Evolutionary conservation across 257 asterid species (phyloP).

Genomic region (Hygrophila difformis): DNA sequence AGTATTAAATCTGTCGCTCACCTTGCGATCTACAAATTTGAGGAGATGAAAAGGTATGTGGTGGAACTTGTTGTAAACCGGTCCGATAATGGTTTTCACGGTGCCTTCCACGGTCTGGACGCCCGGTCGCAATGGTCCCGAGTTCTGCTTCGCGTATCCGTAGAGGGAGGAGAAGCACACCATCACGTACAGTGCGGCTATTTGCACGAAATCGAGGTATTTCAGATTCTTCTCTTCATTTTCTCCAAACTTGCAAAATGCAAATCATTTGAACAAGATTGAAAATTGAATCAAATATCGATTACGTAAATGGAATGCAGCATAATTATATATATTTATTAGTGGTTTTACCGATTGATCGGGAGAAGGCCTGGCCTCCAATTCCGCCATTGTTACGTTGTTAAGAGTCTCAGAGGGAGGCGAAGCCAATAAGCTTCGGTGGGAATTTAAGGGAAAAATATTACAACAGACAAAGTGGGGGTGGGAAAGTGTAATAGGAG

Average conservation of each 20-base stretch:
- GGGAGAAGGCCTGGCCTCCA: no score
- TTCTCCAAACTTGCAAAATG: slow-evolving; percentile 18
- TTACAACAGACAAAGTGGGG: no score
- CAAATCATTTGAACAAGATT: background rate
- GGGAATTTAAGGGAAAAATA: no score
- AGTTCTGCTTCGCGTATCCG: slow-evolving; percentile 59
- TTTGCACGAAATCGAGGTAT: slow-evolving; percentile 64
- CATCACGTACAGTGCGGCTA: slow-evolving; percentile 34
- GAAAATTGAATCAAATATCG: no score
- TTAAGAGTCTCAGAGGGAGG: no score
- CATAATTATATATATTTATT: no score
- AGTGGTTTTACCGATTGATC: no score
- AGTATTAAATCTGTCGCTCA: slow-evolving; percentile 4
- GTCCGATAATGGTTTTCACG: slow-evolving; percentile 56
- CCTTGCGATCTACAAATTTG: slow-evolving; percentile 68
- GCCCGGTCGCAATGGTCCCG: slow-evolving; percentile 70
- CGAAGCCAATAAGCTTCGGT: no score
- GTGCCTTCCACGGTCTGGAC: slow-evolving; percentile 64
- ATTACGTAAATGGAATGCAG: no score
- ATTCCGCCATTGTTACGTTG: no score
- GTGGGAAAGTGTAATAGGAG: no score
- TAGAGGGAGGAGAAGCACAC: slow-evolving; percentile 50
- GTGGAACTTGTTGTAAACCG: slow-evolving; percentile 52
- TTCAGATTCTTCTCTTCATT: slow-evolving; percentile 33
- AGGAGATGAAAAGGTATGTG: slow-evolving; percentile 56